Conservation (phyloP, 225 moss, liverwort and hornwort species). For the Physcomitrium patens region DNA sequence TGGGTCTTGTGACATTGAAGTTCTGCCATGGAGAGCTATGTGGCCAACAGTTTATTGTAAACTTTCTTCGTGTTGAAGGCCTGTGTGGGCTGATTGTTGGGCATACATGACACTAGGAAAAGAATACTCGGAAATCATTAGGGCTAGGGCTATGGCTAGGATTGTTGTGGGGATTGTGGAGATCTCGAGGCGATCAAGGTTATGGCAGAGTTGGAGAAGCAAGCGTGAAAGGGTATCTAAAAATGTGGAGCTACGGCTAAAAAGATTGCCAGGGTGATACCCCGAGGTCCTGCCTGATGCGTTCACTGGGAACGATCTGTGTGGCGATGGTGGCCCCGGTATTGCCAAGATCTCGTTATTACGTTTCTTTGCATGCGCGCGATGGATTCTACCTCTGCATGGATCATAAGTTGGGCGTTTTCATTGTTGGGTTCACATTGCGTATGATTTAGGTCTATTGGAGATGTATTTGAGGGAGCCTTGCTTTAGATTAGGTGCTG, state of each 20-base stretch:
- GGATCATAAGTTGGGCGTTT: background rate
- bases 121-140: no score
- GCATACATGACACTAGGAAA: no score
- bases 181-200: no score
- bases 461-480: background rate
- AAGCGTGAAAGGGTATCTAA: slow-evolving; percentile 21
- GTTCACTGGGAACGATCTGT: slow-evolving; percentile 27
- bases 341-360: background rate
- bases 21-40: no score
- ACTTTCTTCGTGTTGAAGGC: no score
- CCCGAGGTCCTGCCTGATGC: slow-evolving; percentile 31
- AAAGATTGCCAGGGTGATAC: slow-evolving; percentile 26
- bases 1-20: no score
- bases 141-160: no score
- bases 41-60: no score
- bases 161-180: no score
- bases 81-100: no score
- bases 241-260: slow-evolving; percentile 24
- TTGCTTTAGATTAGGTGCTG: background rate
- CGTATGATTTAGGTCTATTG: background rate
- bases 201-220: background rate
- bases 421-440: background rate
- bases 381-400: background rate
- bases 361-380: background rate
- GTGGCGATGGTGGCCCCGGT: slow-evolving; percentile 32